Evolutionary conservation across 805 yeast genomes (phyloP).

Genomic region (Jamesozyma rosinii): DNA sequence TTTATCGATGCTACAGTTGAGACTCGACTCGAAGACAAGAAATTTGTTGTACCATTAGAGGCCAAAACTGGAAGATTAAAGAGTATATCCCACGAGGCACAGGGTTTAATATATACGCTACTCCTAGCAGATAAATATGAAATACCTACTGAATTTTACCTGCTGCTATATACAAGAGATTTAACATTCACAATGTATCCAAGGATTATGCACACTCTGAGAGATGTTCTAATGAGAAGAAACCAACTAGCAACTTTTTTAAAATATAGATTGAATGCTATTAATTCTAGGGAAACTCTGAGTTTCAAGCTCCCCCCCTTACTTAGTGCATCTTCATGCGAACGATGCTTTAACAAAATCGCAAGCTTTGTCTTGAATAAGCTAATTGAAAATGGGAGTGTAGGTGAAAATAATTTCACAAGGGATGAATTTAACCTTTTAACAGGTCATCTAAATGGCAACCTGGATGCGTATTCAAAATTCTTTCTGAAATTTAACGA

Average conservation of each 20-base stretch:
- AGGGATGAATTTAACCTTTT: conserved; percentile 38
- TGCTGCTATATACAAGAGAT: conserved; percentile 66
- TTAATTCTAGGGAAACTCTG: conserved; percentile 3
- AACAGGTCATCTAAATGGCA: conserved; percentile 40
- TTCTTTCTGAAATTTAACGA: conserved; percentile 71
- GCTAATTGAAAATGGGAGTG: conserved; percentile 49
- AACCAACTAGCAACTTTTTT: conserved; percentile 57
- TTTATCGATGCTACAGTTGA: conserved; percentile 80
- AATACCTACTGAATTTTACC: conserved; percentile 51
- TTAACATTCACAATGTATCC: conserved; percentile 47
- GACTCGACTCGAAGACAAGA: conserved; percentile 37
- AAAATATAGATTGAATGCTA: conserved; percentile 33
- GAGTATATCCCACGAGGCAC: conserved; percentile 69
- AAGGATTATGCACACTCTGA: conserved; percentile 46
- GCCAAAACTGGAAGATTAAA: conserved; percentile 73
- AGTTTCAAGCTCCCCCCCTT: conserved; percentile 44
- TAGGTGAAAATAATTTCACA: conserved; percentile 45
- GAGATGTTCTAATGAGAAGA: conserved; percentile 60
- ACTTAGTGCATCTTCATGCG: conserved; percentile 46
- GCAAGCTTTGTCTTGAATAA: conserved; percentile 61
- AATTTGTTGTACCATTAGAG: conserved; percentile 71
- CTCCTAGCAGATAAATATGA: conserved; percentile 73
- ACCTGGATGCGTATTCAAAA: conserved; percentile 34
- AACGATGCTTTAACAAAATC: conserved; percentile 45
- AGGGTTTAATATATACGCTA: conserved; percentile 72